Evolutionary conservation across 805 yeast genomes (phyloP).

Genomic region (Saccharomyces cerevisiae): DNA sequence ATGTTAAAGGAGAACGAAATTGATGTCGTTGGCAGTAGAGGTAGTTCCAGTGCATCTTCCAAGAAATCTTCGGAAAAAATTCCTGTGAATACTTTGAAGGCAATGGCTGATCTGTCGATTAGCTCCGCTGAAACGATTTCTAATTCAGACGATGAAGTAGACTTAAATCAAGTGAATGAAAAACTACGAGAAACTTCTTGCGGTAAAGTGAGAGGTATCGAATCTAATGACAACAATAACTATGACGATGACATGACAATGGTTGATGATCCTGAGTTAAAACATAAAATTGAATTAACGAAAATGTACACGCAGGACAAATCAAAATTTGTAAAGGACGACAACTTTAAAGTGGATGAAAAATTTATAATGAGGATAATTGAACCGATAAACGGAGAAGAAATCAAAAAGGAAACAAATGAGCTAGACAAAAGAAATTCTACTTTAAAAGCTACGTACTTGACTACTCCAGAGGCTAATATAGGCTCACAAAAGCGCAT

Average conservation of each 20-base stretch:
- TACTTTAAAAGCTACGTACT: background rate
- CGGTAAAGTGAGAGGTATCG: background rate
- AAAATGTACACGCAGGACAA: slow-evolving; percentile 19
- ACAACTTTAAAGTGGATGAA: slow-evolving; percentile 22
- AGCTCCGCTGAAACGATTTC: slow-evolving; percentile 1
- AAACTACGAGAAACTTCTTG: background rate
- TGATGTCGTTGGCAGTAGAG: slow-evolving; percentile 13
- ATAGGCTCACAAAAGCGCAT: slow-evolving; percentile 62
- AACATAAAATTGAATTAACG: slow-evolving; percentile 17
- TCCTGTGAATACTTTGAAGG: slow-evolving; percentile 10
- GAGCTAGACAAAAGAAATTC: background rate
- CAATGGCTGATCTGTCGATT: slow-evolving; percentile 2
- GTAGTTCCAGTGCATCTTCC: slow-evolving; percentile 16
- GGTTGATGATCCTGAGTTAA: slow-evolving; percentile 7
- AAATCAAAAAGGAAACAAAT: background rate
- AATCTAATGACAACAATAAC: background rate
- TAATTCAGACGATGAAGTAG: background rate
- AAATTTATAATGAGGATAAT: slow-evolving; percentile 16
- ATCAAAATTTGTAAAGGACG: slow-evolving; percentile 19
- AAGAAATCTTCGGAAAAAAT: slow-evolving; percentile 12
- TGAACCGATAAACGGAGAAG: background rate
- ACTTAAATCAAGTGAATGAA: background rate
- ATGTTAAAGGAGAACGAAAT: slow-evolving; percentile 30
- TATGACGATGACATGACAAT: background rate
- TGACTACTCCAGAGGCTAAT: slow-evolving; percentile 13